Conservation (phyloP, 1,284 basidiomycete genomes). For the Sphagnurus paluster region DNA sequence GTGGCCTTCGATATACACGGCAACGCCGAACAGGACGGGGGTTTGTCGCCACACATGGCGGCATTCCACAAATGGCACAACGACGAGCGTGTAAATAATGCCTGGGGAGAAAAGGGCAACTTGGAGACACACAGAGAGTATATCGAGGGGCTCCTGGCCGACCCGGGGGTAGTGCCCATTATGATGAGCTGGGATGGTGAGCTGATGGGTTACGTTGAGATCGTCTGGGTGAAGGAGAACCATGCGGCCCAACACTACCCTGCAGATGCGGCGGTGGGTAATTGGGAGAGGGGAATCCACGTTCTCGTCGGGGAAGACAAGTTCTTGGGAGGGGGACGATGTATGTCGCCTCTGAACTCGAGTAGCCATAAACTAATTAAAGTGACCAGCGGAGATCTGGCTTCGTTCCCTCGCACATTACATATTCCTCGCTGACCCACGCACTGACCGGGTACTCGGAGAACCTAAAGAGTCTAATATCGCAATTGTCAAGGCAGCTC, state of each 20-base stretch:
- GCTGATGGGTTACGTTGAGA: slow-evolving; percentile 53
- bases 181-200: slow-evolving; percentile 56
- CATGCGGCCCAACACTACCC: slow-evolving; percentile 44
- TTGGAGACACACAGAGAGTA: slow-evolving; percentile 50
- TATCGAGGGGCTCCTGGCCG: slow-evolving; percentile 36
- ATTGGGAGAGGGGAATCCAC: slow-evolving; percentile 53
- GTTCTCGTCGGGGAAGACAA: slow-evolving; percentile 50
- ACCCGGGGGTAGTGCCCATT: slow-evolving; percentile 45
- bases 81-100: slow-evolving; percentile 45
- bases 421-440: slow-evolving; percentile 48
- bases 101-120: slow-evolving; percentile 52
- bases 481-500: slow-evolving; percentile 31
- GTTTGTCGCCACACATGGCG: slow-evolving; percentile 39
- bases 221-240: slow-evolving; percentile 53
- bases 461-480: slow-evolving; percentile 44
- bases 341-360: slow-evolving; percentile 27
- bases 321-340: slow-evolving; percentile 42
- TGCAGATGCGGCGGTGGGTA: slow-evolving; percentile 31
- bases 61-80: slow-evolving; percentile 57
- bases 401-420: slow-evolving; percentile 46
- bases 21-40: slow-evolving; percentile 10
- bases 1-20: slow-evolving; percentile 43
- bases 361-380: neutral
- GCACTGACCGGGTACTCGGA: slow-evolving; percentile 45
- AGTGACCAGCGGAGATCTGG: slow-evolving; percentile 43